Base-by-base conservation (phyloP, 352 stramenopile genomes). In the Globisporangium recalcitrans region DNA sequence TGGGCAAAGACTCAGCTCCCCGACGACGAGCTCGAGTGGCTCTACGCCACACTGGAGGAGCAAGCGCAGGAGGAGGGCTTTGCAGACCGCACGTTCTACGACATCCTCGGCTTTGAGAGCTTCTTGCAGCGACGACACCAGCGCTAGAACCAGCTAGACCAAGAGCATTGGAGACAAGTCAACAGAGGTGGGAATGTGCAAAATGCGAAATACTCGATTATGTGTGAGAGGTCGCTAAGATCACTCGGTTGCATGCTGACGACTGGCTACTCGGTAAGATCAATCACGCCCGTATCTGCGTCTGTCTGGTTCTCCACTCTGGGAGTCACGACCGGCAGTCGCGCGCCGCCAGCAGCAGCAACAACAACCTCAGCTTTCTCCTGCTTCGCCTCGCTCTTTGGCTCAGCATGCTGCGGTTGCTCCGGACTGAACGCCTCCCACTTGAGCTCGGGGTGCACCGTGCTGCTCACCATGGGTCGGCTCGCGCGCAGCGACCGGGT, bases 61-160 rank as follows among this genome's bases (percentile, higher is more conserved):
- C n/a, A n/a, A n/a, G n/a, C n/a, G n/a, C n/a, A n/a, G 38, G 38
- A 48, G 8, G n/a, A 42, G 11, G 67, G 1, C 5, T 78, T 80
- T 55, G 65, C 71, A 0, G 59, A 65, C 54, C 72, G 79, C 46
- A 88, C 82, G 9, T 91, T 87, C 58, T 91, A 91, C 71, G 82
- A 91, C 49, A 88, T 91, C 38, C 63, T 75, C 3, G 82, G 82
- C 16, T 89, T 91, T 60, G 71, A 85, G 11, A 66, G 56, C 1
- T 90, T 87, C 52, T 42, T 87, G 3, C 63, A 61, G 26, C 70
- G 68, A 19, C 70, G 72, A 8, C 59, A 51, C 40, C 47, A 66
- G 42, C 31, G 42, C n/a, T n/a, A n/a, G n/a, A n/a, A n/a, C n/a
- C n/a, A n/a, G n/a, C n/a, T n/a, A n/a, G n/a, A n/a, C n/a, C n/a